Base-by-base conservation (phyloP, 805 yeast species). In the Yarrowia divulgata region DNA sequence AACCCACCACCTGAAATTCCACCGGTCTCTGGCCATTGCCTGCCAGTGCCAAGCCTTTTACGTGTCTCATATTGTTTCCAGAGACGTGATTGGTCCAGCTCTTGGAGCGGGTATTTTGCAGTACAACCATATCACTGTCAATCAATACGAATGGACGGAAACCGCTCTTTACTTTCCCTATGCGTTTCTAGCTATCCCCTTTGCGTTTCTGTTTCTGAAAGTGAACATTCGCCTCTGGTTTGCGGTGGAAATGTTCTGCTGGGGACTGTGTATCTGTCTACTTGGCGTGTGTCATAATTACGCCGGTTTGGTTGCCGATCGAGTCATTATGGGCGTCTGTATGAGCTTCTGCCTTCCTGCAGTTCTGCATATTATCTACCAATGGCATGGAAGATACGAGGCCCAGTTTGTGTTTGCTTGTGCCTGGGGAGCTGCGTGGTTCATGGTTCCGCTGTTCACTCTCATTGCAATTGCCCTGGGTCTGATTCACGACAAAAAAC, bases 81-180 rank as follows among this genome's bases (percentile, higher is more conserved):
- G 57, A 52, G 57, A 52, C 42, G 57, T 52, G 8, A 52, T 52
- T 52, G 57, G 57, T n/a, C 57, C 57, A 5, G 57, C 57, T 52
- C 42, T 52, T 7, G 57, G 57, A 10, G 57, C 57, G 18, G 57
- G 57, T 2, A 52, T 52, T 14, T 18, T 52, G 6, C 57, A 52
- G 29, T 52, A 5, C 42, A 52, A 52, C 42, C 42, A 52, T 7
- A 52, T 52, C 43, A 35, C 57, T n/a, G 42, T 52, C 8, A 39
- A 35, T n/a, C 57, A 52, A 8, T 52, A 52, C 29, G 57, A 52
- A 7, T 52, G 57, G 57, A 35, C 57, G 1, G 57, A 52, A 35
- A 52, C 57, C 13, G 57, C 57, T 12, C 57, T 52, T 1, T 52
- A 52, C n/a, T 52, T 52, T 29, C 40, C 57, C 6, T 52, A 52